Conservation (phyloP, 352 stramenopile species). For the Phytophthora pluvialis region DNA sequence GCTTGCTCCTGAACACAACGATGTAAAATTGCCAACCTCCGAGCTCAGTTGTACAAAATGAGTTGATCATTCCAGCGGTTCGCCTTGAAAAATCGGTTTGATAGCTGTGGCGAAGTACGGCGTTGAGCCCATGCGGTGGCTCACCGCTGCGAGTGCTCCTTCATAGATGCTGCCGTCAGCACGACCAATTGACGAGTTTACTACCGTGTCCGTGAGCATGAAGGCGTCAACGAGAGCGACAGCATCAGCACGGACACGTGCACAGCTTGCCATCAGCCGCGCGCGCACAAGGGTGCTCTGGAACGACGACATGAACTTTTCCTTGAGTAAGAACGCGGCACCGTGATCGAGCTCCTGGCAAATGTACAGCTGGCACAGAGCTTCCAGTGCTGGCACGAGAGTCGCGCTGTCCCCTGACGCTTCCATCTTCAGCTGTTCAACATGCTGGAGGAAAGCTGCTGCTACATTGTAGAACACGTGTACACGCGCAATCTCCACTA, state of each 20-base stretch:
- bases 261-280: slow-evolving; percentile 51
- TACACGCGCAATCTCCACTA: slow-evolving; percentile 71
- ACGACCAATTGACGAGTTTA: slow-evolving; percentile 73
- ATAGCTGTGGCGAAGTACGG: slow-evolving; percentile 65
- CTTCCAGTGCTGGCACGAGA: slow-evolving; percentile 59
- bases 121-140: slow-evolving; percentile 43
- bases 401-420: slow-evolving; percentile 12
- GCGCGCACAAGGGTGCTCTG: slow-evolving; percentile 60
- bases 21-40: background rate
- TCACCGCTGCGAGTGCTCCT: slow-evolving; percentile 52
- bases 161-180: slow-evolving; percentile 82
- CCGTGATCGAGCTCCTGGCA: slow-evolving; percentile 71
- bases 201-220: slow-evolving; percentile 69
- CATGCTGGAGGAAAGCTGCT: slow-evolving; percentile 56
- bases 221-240: slow-evolving; percentile 80
- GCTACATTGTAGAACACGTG: slow-evolving; percentile 84
- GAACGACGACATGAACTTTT: slow-evolving; percentile 59
- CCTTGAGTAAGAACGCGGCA: slow-evolving; percentile 61
- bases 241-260: slow-evolving; percentile 57
- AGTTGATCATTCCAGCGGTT: slow-evolving; percentile 36
- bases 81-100: slow-evolving; percentile 68
- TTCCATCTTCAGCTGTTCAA: slow-evolving; percentile 51
- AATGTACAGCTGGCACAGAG: slow-evolving; percentile 81
- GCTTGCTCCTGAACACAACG: background rate
- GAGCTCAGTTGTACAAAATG: background rate